Evolutionary conservation across 257 asterid genomes (phyloP).

Genomic region (Primulina tabacum): DNA sequence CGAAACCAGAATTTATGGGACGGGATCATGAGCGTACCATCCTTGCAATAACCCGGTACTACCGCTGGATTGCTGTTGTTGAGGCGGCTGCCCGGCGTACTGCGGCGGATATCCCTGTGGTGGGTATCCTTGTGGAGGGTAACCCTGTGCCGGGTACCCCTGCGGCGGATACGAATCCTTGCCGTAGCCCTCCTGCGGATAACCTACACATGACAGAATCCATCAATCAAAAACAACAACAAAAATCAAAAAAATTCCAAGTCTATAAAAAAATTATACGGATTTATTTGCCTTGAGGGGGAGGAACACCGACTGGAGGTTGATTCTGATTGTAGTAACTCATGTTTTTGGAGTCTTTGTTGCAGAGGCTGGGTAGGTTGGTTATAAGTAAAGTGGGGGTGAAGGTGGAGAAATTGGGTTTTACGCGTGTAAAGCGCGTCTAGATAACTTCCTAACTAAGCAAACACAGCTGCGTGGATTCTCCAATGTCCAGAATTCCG

Average conservation of each 20-base stretch:
- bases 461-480: neutral
- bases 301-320: slow-evolving; percentile 34
- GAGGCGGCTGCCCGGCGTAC: slow-evolving; percentile 28
- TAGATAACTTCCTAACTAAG: neutral
- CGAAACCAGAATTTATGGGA: neutral
- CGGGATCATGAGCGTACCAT: slow-evolving; percentile 22
- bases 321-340: slow-evolving; percentile 33
- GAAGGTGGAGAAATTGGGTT: neutral
- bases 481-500: too few species aligned
- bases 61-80: slow-evolving; percentile 13
- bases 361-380: neutral
- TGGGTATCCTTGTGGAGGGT: slow-evolving; percentile 20
- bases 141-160: slow-evolving; percentile 29
- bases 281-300: slow-evolving; percentile 25
- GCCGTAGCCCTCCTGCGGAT: slow-evolving; percentile 30
- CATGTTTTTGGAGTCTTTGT: neutral
- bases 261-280: too few species aligned
- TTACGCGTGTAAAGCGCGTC: neutral
- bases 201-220: slow-evolving; percentile 15
- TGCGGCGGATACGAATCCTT: slow-evolving; percentile 16
- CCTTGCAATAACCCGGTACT: slow-evolving; percentile 23
- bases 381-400: neutral
- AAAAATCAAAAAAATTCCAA: too few species aligned
- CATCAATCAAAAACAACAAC: neutral
- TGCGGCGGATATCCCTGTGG: slow-evolving; percentile 22